Evolutionary conservation across 73 alveolate genomes (phyloP).

Genomic region (Diophrys appendiculata): DNA sequence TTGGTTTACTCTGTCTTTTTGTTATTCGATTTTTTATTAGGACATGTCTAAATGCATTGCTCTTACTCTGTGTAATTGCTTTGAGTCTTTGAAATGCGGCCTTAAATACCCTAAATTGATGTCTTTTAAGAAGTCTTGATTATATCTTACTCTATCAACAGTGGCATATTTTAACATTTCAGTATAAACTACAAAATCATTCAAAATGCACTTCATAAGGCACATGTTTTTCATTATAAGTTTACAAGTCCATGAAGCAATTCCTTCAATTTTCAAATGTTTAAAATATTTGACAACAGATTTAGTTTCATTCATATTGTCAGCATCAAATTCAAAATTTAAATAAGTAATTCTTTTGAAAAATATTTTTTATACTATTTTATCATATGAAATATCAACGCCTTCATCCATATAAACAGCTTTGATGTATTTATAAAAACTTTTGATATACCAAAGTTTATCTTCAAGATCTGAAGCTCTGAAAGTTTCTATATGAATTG

Average conservation of each 20-base stretch:
- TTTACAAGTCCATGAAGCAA: neutral
- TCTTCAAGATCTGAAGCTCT: neutral
- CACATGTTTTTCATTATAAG: neutral
- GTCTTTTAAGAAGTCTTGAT: neutral
- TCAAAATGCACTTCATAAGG: neutral
- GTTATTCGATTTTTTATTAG: neutral
- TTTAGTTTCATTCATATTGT: neutral
- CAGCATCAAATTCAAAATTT: neutral
- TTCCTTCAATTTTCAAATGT: neutral
- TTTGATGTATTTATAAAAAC: neutral
- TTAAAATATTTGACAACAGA: neutral
- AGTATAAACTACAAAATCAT: neutral
- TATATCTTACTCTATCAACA: neutral
- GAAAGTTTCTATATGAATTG: neutral
- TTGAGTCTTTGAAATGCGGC: neutral
- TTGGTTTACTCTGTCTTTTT: neutral
- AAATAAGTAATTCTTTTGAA: too few species aligned
- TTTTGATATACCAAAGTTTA: too few species aligned
- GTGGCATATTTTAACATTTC: neutral
- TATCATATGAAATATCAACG: neutral
- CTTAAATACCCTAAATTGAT: neutral
- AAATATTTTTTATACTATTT: neutral
- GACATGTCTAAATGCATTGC: neutral
- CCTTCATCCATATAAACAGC: neutral
- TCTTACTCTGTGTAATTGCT: neutral